phyloP scores from a whole-genome alignment of 1,284 basidiomycete genomes.

The Fomitopsis schrenkii region DNA sequence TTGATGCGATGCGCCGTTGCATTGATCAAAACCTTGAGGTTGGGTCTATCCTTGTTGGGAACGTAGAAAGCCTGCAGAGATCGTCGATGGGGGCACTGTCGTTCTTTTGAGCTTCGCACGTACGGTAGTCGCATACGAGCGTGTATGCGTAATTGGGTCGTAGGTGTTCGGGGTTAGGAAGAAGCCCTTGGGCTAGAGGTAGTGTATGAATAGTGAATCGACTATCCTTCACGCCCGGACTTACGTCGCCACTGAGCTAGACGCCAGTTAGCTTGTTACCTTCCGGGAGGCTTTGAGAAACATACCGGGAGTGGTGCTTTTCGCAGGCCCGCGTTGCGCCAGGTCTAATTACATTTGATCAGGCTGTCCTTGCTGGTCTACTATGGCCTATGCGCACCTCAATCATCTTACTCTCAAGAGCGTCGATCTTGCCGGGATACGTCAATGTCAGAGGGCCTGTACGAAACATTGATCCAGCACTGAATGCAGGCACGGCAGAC shows the following conservation, averaged over 20 bases:
- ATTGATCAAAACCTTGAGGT: slow-evolving; percentile 20
- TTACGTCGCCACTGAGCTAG: slow-evolving; percentile 25
- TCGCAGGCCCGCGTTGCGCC: slow-evolving; percentile 22
- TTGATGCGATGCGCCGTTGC: slow-evolving; percentile 15
- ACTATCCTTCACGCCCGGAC: background rate
- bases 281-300: background rate
- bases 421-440: slow-evolving; percentile 19
- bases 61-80: slow-evolving; percentile 23
- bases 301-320: slow-evolving; percentile 16
- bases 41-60: slow-evolving; percentile 21
- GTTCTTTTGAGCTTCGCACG: background rate
- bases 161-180: slow-evolving; percentile 21
- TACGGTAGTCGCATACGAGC: slow-evolving; percentile 26
- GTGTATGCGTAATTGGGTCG: slow-evolving; percentile 24
- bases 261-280: background rate
- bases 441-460: slow-evolving; percentile 19
- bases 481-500: background rate
- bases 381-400: slow-evolving; percentile 9
- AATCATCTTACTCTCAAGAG: slow-evolving; percentile 17
- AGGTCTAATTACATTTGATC: slow-evolving; percentile 12
- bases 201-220: background rate
- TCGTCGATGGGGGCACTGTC: background rate
- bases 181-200: slow-evolving; percentile 19
- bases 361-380: background rate
- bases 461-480: background rate